Percentiles rank a stretch among this genome's conserved stretches.
Evolutionary conservation across 2,329 filamentous ascomycete genomes (phyloP).

Genomic region (Knoxdaviesia proteae): DNA sequence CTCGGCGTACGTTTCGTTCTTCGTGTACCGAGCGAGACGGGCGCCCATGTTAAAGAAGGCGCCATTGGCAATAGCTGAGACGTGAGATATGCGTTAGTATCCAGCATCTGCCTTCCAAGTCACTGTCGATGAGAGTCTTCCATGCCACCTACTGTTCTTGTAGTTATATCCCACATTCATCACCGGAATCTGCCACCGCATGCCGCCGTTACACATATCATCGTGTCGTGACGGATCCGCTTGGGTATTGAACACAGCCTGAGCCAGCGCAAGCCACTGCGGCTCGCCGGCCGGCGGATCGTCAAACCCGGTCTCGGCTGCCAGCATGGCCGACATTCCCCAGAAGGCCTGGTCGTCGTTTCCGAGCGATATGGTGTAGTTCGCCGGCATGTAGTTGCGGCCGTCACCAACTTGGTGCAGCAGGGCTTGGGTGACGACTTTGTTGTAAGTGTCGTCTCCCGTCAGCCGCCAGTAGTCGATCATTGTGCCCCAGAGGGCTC

Average conservation of each 20-base stretch:
- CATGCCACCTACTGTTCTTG: slow-evolving; percentile 33
- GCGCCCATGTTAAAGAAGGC: slow-evolving; percentile 45
- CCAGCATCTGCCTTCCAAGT: no score
- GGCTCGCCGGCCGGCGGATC: slow-evolving; percentile 31
- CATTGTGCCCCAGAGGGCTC: slow-evolving; percentile 45
- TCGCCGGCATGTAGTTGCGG: slow-evolving; percentile 37
- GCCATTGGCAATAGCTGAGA: slow-evolving; percentile 34
- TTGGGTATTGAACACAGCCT: slow-evolving; percentile 47
- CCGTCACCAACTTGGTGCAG: slow-evolving; percentile 35
- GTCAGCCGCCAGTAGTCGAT: slow-evolving; percentile 53
- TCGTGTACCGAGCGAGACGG: slow-evolving; percentile 50
- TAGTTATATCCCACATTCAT: slow-evolving; percentile 60
- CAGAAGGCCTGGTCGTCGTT: slow-evolving; percentile 57
- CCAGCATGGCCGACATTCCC: slow-evolving; percentile 46
- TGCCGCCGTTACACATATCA: slow-evolving; percentile 41
- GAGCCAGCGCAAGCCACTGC: slow-evolving; percentile 43
- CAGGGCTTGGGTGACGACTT: slow-evolving; percentile 32
- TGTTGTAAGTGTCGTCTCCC: slow-evolving; percentile 41
- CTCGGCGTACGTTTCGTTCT: slow-evolving; percentile 41
- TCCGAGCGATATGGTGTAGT: slow-evolving; percentile 36
- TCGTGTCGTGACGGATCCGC: slow-evolving; percentile 41
- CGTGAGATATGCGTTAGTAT: background rate
- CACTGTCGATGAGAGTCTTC: no score
- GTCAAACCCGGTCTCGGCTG: slow-evolving; percentile 42
- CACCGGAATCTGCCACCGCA: slow-evolving; percentile 59